Conservation (phyloP, 1,284 basidiomycete genomes). For the Puccinia triticina region DNA sequence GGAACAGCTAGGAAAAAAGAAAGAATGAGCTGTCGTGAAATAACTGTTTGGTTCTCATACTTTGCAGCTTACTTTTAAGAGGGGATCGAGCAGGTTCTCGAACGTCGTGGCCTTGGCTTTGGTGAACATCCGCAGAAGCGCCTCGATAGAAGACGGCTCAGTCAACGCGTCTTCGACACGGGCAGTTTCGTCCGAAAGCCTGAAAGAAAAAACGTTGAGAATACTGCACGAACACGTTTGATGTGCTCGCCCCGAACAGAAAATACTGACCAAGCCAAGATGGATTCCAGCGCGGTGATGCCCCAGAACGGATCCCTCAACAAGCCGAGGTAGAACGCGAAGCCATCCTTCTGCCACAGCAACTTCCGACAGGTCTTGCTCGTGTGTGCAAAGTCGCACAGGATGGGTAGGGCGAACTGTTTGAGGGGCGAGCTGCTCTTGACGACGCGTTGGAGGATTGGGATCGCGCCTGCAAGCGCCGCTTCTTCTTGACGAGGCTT, state of each 20-base stretch:
- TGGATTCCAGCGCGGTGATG: slow-evolving; percentile 85
- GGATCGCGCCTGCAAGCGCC: slow-evolving; percentile 89
- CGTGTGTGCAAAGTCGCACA: slow-evolving; percentile 91
- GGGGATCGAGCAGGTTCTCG: slow-evolving; percentile 87
- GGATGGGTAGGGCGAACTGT: slow-evolving; percentile 92
- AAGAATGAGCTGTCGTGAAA: not conserved
- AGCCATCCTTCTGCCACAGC: slow-evolving; percentile 83
- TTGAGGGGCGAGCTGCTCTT: slow-evolving; percentile 84
- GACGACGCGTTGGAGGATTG: slow-evolving; percentile 83
- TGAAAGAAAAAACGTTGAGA: slow-evolving; percentile 58
- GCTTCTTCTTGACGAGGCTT: slow-evolving; percentile 94
- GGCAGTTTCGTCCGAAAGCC: slow-evolving; percentile 91
- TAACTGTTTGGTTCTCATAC: slow-evolving; percentile 66
- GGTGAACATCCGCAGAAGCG: slow-evolving; percentile 80
- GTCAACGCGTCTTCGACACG: slow-evolving; percentile 86
- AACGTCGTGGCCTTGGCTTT: slow-evolving; percentile 87
- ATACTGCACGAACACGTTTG: no score
- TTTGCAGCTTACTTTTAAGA: slow-evolving; percentile 56
- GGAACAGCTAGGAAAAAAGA: slow-evolving; percentile 68
- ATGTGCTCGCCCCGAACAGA: not conserved
- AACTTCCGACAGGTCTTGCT: slow-evolving; percentile 84
- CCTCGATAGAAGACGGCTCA: slow-evolving; percentile 71
- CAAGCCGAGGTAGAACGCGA: slow-evolving; percentile 75
- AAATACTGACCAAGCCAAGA: slow-evolving; percentile 76
- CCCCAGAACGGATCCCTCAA: slow-evolving; percentile 94